Base-by-base conservation (phyloP, 1,284 basidiomycete species). In the Cryptococcus sp. region DNA sequence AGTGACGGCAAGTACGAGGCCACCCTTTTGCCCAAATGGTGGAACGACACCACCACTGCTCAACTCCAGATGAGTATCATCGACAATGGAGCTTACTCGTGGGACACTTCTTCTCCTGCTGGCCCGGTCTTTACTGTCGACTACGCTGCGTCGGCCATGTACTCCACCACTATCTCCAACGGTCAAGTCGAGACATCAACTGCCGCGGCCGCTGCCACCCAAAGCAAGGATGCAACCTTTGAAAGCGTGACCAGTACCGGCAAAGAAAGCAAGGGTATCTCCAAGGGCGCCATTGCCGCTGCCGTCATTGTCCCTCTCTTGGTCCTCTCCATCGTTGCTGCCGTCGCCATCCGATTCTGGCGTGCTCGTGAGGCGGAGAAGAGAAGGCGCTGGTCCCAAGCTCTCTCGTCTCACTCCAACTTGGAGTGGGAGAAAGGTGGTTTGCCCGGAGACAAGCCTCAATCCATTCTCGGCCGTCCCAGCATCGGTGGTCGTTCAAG, bases 391-490 rank as follows among this genome's bases (percentile, higher is more conserved):
- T 93, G 86, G 84, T 87, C 85, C 42, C 70, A 72, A 42, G 75
- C 75, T 8, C 54, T 77, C 55, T 73, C 71, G 22, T 64, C 66
- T 50, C 71, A 74, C 52, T 77, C 75, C 13, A 64, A 62, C 38
- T 63, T 77, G 61, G 75, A 77, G 41, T 77, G 75, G 75, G 73
- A 75, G 57, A 75, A 76, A 64, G 75, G 75, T 38, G 75, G 72
- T 25, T 58, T 64, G 11, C 67, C 71, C 0, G 72, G 70, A 42
- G 75, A 77, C 41, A 73, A 71, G 82, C 86, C 74, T 82, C 80
- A 35, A 77, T 93, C 77, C 86, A 91, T 81, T 85, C 86, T 79
- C 86, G 91, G 90, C 87, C 86, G 17, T 86, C 86, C 60, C 85
- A 63, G 52, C 35, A 57, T 62, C 42, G 58, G 61, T 54, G 63